phyloP scores from a whole-genome alignment of 352 stramenopile species.

The Pythium utonaiense region DNA sequence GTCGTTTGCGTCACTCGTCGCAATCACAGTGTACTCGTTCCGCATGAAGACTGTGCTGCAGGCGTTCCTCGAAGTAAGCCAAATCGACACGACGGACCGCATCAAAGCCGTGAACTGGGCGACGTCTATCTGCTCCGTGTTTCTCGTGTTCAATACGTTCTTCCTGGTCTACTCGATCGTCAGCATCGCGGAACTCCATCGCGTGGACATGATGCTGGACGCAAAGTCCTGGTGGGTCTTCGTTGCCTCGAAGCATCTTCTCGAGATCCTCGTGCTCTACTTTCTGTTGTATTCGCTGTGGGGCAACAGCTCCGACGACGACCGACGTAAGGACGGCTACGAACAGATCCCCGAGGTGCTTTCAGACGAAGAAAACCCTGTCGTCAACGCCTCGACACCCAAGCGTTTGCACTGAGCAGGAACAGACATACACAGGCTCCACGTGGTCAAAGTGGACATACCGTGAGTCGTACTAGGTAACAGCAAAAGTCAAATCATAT shows the following conservation, averaged over 20 bases:
- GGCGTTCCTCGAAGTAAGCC: constrained; percentile 94
- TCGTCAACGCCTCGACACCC: constrained; percentile 12
- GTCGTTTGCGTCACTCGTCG: constrained; percentile 85
- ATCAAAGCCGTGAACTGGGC: constrained; percentile 95
- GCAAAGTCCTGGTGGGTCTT: constrained; percentile 91
- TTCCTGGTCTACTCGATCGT: constrained; percentile 86
- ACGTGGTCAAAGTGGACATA: background rate
- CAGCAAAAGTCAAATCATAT: constrained; percentile 8
- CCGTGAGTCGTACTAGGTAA: background rate
- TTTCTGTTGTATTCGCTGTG: constrained; percentile 94
- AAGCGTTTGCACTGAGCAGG: constrained; percentile 25
- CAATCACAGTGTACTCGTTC: constrained; percentile 94
- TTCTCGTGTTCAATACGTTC: constrained; percentile 91
- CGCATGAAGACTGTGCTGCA: constrained; percentile 95
- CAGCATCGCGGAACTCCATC: constrained; percentile 85
- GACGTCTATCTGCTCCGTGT: constrained; percentile 93
- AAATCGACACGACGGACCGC: constrained; percentile 95
- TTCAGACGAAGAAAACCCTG: constrained; percentile 45
- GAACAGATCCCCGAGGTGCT: constrained; percentile 71
- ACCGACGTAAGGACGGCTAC: constrained; percentile 68
- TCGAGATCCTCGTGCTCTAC: constrained; percentile 92
- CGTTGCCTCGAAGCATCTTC: constrained; percentile 90
- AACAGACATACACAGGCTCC: too few relatives aligned
- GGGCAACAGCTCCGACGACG: constrained; percentile 69
- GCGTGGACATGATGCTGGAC: constrained; percentile 83